phyloP scores from a whole-genome alignment of 2,329 filamentous ascomycete species.

The Stachybotrys chlorohalonatus region DNA sequence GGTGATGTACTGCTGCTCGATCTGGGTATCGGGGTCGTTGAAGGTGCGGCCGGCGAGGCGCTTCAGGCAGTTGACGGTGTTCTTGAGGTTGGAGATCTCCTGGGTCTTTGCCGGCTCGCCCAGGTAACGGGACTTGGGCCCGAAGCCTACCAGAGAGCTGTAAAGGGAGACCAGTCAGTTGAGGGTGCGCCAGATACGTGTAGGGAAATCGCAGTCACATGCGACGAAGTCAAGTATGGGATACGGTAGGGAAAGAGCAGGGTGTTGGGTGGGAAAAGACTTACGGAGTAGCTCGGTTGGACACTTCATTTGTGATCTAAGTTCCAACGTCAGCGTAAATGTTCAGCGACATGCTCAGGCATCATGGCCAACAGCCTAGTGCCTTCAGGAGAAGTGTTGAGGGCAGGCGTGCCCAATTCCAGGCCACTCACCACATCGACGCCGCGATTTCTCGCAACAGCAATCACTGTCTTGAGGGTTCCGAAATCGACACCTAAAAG shows the following conservation, averaged over 20 bases:
- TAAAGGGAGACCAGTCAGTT: constrained; percentile 12
- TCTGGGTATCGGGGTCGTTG: constrained; percentile 83
- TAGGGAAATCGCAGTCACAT: background rate
- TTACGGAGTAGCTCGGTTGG: constrained; percentile 96
- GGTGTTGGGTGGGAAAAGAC: constrained; percentile 27
- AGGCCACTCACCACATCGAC: constrained; percentile 85
- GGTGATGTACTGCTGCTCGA: constrained; percentile 87
- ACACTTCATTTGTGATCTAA: constrained; percentile 97
- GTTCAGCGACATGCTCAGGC: background rate
- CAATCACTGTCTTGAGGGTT: constrained; percentile 93
- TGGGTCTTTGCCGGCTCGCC: constrained; percentile 96
- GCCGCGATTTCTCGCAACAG: constrained; percentile 95
- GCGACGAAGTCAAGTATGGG: too few species aligned
- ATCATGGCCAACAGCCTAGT: background rate
- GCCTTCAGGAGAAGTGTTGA: constrained; percentile 1
- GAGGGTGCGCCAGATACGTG: constrained; percentile 6
- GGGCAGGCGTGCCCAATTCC: constrained; percentile 2
- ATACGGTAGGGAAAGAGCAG: constrained; percentile 1
- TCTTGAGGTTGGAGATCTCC: constrained; percentile 99
- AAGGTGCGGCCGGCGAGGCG: constrained; percentile 81
- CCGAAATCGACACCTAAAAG: constrained; percentile 78
- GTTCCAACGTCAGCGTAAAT: background rate
- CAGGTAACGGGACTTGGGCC: constrained; percentile 85
- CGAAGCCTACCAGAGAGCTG: constrained; percentile 90
- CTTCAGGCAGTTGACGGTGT: constrained; percentile 90